Evolutionary conservation across 2,329 filamentous ascomycete species (phyloP), one percentile per base, ranked within the genome.

Genomic region (Leptographium radiaticola): DNA sequence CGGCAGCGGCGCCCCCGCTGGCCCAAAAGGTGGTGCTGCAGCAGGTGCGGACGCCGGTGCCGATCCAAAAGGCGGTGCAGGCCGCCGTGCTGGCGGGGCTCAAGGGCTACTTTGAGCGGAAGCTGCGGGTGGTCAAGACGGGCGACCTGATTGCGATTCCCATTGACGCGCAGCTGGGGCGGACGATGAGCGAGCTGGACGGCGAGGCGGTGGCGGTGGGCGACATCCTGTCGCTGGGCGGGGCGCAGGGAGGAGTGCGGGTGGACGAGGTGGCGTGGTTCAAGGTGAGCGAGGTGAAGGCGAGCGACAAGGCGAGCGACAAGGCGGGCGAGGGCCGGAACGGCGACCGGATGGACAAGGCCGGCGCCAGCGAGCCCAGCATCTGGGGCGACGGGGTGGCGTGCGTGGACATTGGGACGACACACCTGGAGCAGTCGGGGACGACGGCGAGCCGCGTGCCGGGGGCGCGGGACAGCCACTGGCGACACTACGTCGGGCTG

Each of bases 131-230:
- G 13, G 80, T 97, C 42, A 89, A 89, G 63, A 83, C 81, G 43
- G 91, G 90, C 3, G 93, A 98, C 68, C 71, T 96, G 13, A 83
- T 98, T 53, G 90, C 87, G 18, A 85, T 98, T 13, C 84, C 89
- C 3, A 83, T 98, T 33, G 91, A 98, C 63, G 87, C 90, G 52
- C 81, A 84, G 52, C 76, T 97, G 2, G 91, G 89, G 3, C 80
- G 85, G 55, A 86, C 87, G 2, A 75, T 96, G 4, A 90, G 90
- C 59, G 86, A 94, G 62, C 74, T 80, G 6, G 4, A 78, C 77
- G 13, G 33, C 11, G 76, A 79, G 52, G 79, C 77, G 12, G 74
- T 77, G 4, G 80, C 83, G 48, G 82, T 91, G 36, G 88, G 95
- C 55, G 89, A 95, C 57, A 76, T 74, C 53, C 71, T 78, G 62